These are phyloP conservation scores for Clarireedia paspali DNA, from an alignment of 2,329 filamentous ascomycete species.

Conservation along the genomic window DNA sequence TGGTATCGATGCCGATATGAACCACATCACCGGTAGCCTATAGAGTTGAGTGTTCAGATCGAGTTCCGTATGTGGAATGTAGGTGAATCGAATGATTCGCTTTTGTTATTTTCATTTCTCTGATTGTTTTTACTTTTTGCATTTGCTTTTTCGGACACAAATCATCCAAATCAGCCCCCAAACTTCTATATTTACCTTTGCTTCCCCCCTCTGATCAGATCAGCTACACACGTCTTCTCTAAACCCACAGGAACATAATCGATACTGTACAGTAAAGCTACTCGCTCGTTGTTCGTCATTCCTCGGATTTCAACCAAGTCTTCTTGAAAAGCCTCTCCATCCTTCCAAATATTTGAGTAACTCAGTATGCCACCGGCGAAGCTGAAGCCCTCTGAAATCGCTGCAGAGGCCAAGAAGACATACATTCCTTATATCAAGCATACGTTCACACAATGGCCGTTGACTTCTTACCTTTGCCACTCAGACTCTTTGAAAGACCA, in stretches of 20 bases:
- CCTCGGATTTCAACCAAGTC: neutral
- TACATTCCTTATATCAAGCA: slow-evolving; percentile 59
- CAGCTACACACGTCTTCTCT: no score
- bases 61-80: neutral
- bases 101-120: no score
- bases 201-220: no score
- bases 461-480: slow-evolving; percentile 46
- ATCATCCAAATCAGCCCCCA: no score
- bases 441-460: slow-evolving; percentile 47
- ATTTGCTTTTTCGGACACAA: no score
- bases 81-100: neutral
- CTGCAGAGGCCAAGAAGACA: slow-evolving; percentile 62
- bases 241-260: no score
- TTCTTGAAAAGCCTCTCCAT: neutral
- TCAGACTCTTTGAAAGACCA: slow-evolving; percentile 37
- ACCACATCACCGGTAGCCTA: neutral
- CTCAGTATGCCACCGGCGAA: slow-evolving; percentile 48
- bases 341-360: neutral
- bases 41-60: neutral
- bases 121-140: no score
- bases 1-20: neutral
- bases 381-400: slow-evolving; percentile 61
- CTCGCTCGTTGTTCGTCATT: no score
- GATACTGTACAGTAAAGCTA: no score
- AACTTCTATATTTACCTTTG: no score